Base-by-base conservation (phyloP, 1,284 basidiomycete genomes). In the Ceratobasidium sp. region DNA sequence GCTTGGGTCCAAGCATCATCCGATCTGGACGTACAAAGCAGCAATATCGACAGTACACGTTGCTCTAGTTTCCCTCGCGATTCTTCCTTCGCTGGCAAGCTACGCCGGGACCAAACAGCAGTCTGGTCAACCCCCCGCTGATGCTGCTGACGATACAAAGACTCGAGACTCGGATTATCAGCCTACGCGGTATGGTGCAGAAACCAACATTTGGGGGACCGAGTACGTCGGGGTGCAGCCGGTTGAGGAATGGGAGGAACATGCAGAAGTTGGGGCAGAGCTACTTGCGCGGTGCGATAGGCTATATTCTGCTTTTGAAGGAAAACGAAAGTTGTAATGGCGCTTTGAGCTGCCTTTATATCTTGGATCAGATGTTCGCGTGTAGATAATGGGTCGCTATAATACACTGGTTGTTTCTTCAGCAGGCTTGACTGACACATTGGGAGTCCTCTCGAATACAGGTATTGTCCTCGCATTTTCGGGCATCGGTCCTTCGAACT, bases 41-140 rank as follows among this genome's bases (percentile, higher is more conserved):
- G 91, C 94, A 0, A 84, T 93, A 77, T 88, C 92, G 2, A 87
- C 89, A 1, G 89, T 91, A 2, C 89, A 94, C 81, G 82, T 92
- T n/a, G 86, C 88, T 0, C 87, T 93, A 14, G 88, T 87, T 52
- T 79, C 80, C 8, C 23, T 79, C 2, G 64, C 69, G 2, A 50
- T 79, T 59, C 77, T 83, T 60, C 79, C 78, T 20, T 65, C 76
- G n/a, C 78, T 78, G 38, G 67, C 62, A 48, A 59, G 12, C 54
- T 57, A 23, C 10, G 48, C 33, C 0, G 27, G n/a, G 30, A 30
- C 57, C 44, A 23, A 52, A 41, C 12, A 44, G 27, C 27, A 38
- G 38, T 54, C 48, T 44, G 27, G 62, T 38, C 55, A 57, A 66
- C 52, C 62, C 59, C 35, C 70, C 12, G 66, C 64, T 20, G 68